phyloP scores from a whole-genome alignment of 768 basidiomycete genomes.

The Mycena kentingensis region DNA sequence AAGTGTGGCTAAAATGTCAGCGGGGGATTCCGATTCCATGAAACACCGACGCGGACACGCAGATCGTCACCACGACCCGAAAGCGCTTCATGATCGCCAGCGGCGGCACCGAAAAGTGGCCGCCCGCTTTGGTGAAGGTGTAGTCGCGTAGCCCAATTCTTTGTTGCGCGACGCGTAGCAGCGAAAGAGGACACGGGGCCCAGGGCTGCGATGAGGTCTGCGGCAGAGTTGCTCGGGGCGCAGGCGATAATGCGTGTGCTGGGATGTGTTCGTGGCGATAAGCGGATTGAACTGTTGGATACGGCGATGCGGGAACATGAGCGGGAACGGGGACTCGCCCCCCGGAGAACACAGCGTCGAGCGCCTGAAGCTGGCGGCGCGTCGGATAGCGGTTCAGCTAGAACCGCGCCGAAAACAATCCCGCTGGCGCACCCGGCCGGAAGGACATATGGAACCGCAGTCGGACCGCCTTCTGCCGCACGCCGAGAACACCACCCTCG shows the following conservation, averaged over 20 bases:
- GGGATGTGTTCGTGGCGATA: conserved; percentile 48
- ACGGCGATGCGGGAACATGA: conserved; percentile 28
- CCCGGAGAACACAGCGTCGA: conserved; percentile 46
- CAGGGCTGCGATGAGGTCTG: conserved; percentile 51
- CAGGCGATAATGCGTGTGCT: conserved; percentile 58
- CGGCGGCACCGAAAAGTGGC: conserved; percentile 43
- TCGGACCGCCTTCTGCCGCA: conserved; percentile 51
- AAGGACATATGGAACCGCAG: conserved; percentile 53
- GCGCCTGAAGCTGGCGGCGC: conserved; percentile 60
- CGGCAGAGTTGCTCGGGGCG: conserved; percentile 22
- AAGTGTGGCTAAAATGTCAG: conserved; percentile 68
- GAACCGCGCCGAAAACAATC: conserved; percentile 54
- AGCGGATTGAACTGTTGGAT: conserved; percentile 42
- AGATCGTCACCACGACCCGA: conserved; percentile 63
- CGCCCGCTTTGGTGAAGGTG: conserved; percentile 35
- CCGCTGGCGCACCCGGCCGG: conserved; percentile 32
- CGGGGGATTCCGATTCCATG: conserved; percentile 56
- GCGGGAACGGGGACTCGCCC: conserved; percentile 44
- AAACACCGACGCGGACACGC: conserved; percentile 60
- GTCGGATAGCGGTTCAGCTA: conserved; percentile 57
- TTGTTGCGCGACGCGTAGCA: conserved; percentile 55
- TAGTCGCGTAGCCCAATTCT: conserved; percentile 40
- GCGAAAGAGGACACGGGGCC: conserved; percentile 52
- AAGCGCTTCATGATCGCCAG: conserved; percentile 42
- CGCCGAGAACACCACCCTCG: conserved; percentile 58